Conservation (phyloP, 345 rosid species). For the Boechera stricta region DNA sequence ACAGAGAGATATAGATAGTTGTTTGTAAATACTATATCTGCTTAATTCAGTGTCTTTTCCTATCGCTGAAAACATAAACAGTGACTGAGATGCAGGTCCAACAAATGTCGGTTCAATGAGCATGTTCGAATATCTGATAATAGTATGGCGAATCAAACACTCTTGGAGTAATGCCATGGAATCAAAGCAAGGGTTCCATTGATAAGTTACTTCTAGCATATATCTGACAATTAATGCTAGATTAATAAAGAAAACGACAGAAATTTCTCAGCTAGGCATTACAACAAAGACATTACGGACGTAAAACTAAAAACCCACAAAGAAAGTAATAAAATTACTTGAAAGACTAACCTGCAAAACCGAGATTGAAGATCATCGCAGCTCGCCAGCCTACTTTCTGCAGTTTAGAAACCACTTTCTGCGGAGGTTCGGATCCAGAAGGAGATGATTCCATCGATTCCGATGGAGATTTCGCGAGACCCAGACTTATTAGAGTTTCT, state of each 20-base stretch:
- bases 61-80: conserved; percentile 1
- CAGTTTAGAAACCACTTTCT: conserved; percentile 46
- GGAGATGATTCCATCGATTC: conserved; percentile 53
- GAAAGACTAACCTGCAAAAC: conserved; percentile 61
- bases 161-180: conserved; percentile 18
- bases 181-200: neutral
- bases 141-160: neutral
- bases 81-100: neutral
- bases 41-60: neutral
- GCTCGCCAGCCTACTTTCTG: conserved; percentile 64
- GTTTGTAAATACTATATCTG: neutral
- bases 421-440: conserved; percentile 40
- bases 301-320: conserved; percentile 21
- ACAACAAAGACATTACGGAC: conserved; percentile 49
- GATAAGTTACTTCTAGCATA: neutral
- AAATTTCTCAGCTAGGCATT: conserved; percentile 38
- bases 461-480: neutral
- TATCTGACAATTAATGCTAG: neutral
- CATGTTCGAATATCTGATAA: neutral
- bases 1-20: neutral
- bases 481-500: conserved; percentile 7
- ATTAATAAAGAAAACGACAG: neutral
- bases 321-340: neutral
- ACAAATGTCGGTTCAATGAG: neutral
- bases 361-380: conserved; percentile 71